A percentile compares a stretch with the other conserved stretches of the same genome.
These are phyloP conservation scores for Silene conica DNA, from an alignment of 148 eudicot species.

Conservation along the genomic window DNA sequence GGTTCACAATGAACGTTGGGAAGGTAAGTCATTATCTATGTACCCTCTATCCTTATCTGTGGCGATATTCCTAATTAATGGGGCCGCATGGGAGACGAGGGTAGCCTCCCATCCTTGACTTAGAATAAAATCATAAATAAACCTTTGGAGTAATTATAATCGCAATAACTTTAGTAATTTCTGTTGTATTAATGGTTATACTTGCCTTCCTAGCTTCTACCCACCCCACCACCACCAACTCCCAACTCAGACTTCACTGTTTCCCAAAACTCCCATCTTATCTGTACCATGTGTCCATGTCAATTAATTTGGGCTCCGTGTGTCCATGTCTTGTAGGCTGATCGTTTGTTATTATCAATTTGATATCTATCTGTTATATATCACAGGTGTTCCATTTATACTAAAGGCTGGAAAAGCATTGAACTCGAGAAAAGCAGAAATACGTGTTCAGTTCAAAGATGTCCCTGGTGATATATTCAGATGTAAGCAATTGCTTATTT, in stretches of 20 bases:
- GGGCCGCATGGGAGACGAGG: no score
- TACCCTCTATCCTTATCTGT: background rate
- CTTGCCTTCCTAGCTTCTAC: no score
- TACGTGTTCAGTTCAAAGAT: slow-evolving; percentile 90
- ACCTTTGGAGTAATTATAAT: no score
- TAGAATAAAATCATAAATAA: no score
- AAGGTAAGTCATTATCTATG: slow-evolving; percentile 43
- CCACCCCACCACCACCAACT: no score
- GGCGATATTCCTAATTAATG: background rate
- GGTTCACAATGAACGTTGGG: slow-evolving; percentile 97
- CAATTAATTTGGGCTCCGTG: background rate
- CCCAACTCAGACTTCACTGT: no score
- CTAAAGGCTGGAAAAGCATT: slow-evolving; percentile 94
- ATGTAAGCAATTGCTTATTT: slow-evolving; percentile 35
- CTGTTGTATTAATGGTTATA: no score
- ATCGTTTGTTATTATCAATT: slow-evolving; percentile 12
- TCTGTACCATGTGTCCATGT: no score
- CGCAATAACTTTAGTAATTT: no score
- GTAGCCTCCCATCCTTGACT: no score
- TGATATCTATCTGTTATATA: slow-evolving; percentile 16
- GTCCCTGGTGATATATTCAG: slow-evolving; percentile 95
- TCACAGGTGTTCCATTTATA: slow-evolving; percentile 90
- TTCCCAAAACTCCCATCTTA: no score
- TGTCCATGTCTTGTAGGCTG: background rate
- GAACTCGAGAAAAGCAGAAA: slow-evolving; percentile 85